Base-by-base conservation (phyloP, 768 basidiomycete species). In the Trametes villosa region DNA sequence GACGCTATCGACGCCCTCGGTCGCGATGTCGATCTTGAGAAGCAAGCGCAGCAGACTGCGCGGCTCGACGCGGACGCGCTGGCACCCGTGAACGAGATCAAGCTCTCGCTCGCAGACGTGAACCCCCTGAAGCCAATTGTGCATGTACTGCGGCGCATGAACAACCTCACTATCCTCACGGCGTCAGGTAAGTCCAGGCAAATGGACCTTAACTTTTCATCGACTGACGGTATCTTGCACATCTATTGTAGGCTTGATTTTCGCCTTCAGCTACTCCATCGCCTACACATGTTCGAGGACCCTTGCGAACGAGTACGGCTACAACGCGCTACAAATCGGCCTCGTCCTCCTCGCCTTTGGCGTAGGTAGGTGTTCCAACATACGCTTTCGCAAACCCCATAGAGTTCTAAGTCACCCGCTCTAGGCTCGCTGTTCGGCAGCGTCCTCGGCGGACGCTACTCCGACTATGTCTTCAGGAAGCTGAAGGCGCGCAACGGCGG, bases 261-360 rank as follows among this genome's bases (percentile, higher is more conserved):
- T 90, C 67, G 88, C 86, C 0, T 87, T 86, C 52, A 82, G 78
- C 38, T 94, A 89, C 71, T 78, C 83, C 44, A 79, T 95, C 36
- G 76, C 84, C 2, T 96, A 93, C 70, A 91, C 91, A 0, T 85
- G 85, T 17, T 80, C 91, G 9, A 81, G 89, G 59, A 92, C 90
- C 1, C 79, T 96, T 12, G 81, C 77, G 8, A 70, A 74, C 29
- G 72, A 78, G 2, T 96, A 96, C 67, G 69, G 79, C 29, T 94
- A 88, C 71, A 77, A 83, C 46, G 77, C 94, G 0, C 76, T 95
- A 5, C 77, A 85, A 42, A 85, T 90, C 48, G 94, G 94, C 4
- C 72, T 94, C 27, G 85, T 93, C 11, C 81, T 94, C 6, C 81
- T 97, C 9, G 74, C 88, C 0, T 90, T 86, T 65, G 94, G 94